Base-by-base conservation (phyloP, 2,329 filamentous ascomycete genomes). In the Microdochium trichocladiopsis region DNA sequence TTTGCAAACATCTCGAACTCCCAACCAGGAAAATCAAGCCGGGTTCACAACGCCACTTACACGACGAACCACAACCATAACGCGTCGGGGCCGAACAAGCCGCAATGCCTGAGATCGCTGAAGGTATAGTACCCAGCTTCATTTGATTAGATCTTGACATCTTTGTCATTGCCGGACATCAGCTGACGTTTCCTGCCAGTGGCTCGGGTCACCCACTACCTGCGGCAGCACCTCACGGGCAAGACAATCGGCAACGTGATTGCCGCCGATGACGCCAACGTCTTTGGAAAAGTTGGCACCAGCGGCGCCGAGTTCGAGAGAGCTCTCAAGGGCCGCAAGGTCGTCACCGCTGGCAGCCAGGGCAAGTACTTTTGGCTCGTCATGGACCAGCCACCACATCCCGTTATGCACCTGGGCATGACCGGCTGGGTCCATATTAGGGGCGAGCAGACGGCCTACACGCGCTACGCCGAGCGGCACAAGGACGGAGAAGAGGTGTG, bases 291-390 rank as follows among this genome's bases (percentile, higher is more conserved):
- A 70, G 91, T 84, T 21, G 91, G 92, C 25, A 95, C 88, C 0
- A 89, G 80, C 18, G 89, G 86, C 1, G 69, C 80, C 0, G 87
- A 86, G 25, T 91, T 99, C 56, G 76, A 88, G 60, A 78, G 82
- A 51, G 84, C 87, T 1, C 75, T 96, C 63, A 78, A 78, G 3
- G 90, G 90, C 4, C 93, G 88, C 63, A 90, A 83, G 63, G 83
- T 84, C 3, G 54, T 82, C 9, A 77, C 75, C 51, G 88, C 88
- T 3, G 88, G 88, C 3, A 90, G 88, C 54, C 94, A 96, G 66
- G 94, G 94, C 10, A 99, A 97, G 78, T 97, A 97, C 66, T 97
- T 99, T 68, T 99, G 94, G 84, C 81, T 74, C 31, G 71, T 73
- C 77, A 76, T 97, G 22, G 84, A 90, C 36, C 88, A 80, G 10